Conservation (phyloP, 148 eudicot genomes). For the Rhododendron simsii region DNA sequence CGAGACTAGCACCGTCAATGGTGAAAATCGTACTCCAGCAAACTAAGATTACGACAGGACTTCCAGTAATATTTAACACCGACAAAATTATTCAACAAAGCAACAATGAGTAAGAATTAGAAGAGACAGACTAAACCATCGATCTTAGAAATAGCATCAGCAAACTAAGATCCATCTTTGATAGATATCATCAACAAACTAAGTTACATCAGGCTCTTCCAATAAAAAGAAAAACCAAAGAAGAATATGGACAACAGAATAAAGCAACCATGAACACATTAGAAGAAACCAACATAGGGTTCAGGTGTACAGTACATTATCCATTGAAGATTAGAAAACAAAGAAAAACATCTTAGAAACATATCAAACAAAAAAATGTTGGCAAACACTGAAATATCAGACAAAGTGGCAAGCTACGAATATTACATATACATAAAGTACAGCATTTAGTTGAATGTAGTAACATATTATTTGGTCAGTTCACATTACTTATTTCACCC, state of each 20-base stretch:
- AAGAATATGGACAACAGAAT: neutral
- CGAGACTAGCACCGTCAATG: slow-evolving; percentile 55
- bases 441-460: neutral
- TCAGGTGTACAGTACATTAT: no score
- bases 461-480: neutral
- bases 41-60: neutral
- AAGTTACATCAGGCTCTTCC: neutral
- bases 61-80: neutral
- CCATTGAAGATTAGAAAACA: neutral
- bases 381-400: neutral
- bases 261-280: neutral
- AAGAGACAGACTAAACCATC: neutral
- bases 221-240: neutral
- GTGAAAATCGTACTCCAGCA: neutral
- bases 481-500: neutral
- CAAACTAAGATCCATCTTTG: neutral
- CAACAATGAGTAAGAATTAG: neutral
- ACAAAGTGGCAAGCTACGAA: neutral
- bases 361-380: no score
- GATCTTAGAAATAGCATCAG: neutral
- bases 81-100: neutral
- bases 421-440: neutral
- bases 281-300: neutral
- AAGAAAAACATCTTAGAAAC: neutral
- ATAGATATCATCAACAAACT: neutral